Base-by-base conservation (phyloP, 140 eudicot genomes). In the Erigeron philadelphicus region DNA sequence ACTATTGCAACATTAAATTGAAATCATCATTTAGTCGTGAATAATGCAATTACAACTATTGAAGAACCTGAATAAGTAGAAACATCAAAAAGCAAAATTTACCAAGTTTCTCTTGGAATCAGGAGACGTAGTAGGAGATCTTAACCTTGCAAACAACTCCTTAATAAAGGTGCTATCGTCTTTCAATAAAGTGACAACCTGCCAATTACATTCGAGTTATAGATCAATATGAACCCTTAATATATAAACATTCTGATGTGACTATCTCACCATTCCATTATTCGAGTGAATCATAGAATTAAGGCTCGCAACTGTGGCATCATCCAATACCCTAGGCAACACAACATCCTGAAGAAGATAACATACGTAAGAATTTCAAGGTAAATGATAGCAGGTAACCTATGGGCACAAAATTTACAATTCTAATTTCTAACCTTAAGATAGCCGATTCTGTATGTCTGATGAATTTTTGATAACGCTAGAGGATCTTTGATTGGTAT, bases 241-340 rank as follows among this genome's bases (percentile, higher is more conserved):
- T 53, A 35, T 1, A 72, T 38, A 54, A 44, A 53, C 38, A 47
- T 11, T 9, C 11, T 41, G 38, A 60, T n/a, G 18, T 35, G 19
- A 64, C 15, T 35, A 64, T 72, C 88, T 84, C 73, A 92, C 98
- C 77, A 78, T 60, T 63, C 95, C 96, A 80, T 92, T 88, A 72
- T 92, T 92, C 54, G 98, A 90, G 76, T 86, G 98, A 55, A 92
- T 79, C 70, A 92, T 89, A 58, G 95, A 84, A 78, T 83, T 92
- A 48, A 92, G 81, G 80, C 81, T 88, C 56, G 92, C 95, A 73
- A 78, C 64, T 47, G 88, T 80, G 46, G 85, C 79, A 3, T 92
- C 98, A 62, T 92, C 98, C 82, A 89, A 65, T 13, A 81, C 85
- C 85, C 90, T 86, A 35, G 88, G 83, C 71, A 92, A 79, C 78